These are phyloP conservation scores for Syzygium malaccense DNA, from an alignment of 441 rosid genomes.

Conservation along the genomic window DNA sequence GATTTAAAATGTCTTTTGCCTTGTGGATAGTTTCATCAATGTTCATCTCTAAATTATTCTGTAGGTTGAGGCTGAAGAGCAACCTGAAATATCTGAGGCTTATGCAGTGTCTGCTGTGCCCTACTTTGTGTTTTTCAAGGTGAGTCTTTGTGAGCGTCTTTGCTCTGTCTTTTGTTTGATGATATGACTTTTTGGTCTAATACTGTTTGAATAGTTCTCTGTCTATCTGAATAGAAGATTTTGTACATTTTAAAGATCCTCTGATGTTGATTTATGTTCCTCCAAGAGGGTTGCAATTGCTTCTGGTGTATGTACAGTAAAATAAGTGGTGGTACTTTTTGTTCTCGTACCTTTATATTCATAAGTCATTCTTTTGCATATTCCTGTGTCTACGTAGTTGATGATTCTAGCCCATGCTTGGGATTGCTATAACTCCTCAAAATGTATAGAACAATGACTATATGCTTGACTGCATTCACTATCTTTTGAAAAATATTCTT, in stretches of 20 bases:
- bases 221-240: background rate
- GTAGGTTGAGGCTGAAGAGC: slow-evolving; percentile 97
- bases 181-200: background rate
- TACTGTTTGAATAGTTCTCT: background rate
- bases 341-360: background rate
- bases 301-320: background rate
- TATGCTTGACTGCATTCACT: background rate
- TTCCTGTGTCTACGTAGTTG: background rate
- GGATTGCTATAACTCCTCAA: background rate
- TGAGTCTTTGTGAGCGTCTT: background rate
- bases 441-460: background rate
- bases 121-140: slow-evolving; percentile 82
- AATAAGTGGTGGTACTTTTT: background rate
- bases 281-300: background rate
- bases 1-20: background rate
- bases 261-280: background rate
- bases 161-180: background rate
- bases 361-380: background rate
- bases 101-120: slow-evolving; percentile 86
- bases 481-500: background rate
- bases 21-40: background rate
- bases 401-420: background rate
- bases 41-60: slow-evolving; percentile 1
- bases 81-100: slow-evolving; percentile 81
- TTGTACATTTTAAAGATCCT: background rate